These are phyloP conservation scores for Leptographium galeiforme DNA, from an alignment of 2,329 filamentous ascomycete species.

Conservation along the genomic window DNA sequence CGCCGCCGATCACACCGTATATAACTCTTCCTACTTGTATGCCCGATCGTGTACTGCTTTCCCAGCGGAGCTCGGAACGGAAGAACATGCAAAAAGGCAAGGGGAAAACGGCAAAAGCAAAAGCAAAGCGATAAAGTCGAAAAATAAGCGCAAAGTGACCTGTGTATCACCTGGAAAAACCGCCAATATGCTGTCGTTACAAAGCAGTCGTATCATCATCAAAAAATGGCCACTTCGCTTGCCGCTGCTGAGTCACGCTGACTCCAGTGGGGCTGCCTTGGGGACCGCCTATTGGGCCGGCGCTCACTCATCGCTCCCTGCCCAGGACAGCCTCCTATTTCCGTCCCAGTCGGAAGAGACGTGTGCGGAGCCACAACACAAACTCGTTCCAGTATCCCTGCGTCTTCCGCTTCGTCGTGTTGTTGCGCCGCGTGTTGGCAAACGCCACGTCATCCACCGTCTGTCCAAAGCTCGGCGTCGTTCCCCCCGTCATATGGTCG, in stretches of 20 bases:
- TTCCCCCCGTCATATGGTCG: constrained; percentile 24
- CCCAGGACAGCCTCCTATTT: constrained; percentile 4
- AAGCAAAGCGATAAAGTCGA: too few relatives aligned
- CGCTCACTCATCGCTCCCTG: background rate
- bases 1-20: background rate
- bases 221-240: background rate
- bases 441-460: constrained; percentile 31
- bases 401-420: constrained; percentile 44
- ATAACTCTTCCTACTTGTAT: background rate
- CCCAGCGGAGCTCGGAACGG: background rate
- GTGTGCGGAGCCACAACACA: constrained; percentile 50
- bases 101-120: too few relatives aligned
- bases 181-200: constrained; percentile 3
- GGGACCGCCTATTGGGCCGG: background rate
- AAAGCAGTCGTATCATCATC: constrained; percentile 6
- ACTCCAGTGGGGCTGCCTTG: too few relatives aligned
- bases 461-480: constrained; percentile 19
- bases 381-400: constrained; percentile 50
- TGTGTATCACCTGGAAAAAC: background rate
- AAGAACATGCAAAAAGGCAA: background rate
- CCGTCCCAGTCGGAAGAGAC: constrained; percentile 23
- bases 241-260: too few relatives aligned
- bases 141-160: too few relatives aligned
- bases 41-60: constrained; percentile 1
- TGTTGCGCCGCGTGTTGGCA: constrained; percentile 26